Conservation (phyloP, 1,284 basidiomycete species). For the Lignosus rhinocerotis region DNA sequence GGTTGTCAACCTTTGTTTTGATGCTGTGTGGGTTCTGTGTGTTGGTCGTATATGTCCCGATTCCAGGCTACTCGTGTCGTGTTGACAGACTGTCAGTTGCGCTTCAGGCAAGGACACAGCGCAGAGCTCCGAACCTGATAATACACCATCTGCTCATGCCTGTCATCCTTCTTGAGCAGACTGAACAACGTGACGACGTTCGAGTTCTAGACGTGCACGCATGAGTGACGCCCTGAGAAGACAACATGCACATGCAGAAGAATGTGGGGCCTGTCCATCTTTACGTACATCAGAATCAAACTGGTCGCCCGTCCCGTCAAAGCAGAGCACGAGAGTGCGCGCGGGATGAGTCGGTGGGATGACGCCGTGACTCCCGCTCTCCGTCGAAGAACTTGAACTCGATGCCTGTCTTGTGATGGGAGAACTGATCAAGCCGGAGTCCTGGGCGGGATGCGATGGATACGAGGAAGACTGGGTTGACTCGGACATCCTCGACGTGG, state of each 20-base stretch:
- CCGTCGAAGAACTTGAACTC: too few species aligned
- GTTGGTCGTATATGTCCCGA: constrained; percentile 52
- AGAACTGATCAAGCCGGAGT: too few species aligned
- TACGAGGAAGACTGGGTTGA: too few species aligned
- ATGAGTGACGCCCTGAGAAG: background rate
- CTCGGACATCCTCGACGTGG: too few species aligned
- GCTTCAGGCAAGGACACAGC: background rate
- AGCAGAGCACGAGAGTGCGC: constrained; percentile 51
- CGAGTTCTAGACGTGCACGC: constrained; percentile 47
- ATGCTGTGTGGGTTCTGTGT: constrained; percentile 43
- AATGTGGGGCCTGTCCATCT: background rate
- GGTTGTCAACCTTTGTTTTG: constrained; percentile 39
- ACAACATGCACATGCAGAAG: background rate
- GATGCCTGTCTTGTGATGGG: too few species aligned
- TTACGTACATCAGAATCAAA: constrained; percentile 51
- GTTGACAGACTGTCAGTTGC: background rate
- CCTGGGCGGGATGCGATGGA: too few species aligned
- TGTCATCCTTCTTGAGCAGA: constrained; percentile 53
- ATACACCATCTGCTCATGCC: constrained; percentile 54
- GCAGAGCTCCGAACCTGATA: constrained; percentile 47
- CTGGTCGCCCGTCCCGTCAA: constrained; percentile 60
- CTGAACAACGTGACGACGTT: constrained; percentile 62
- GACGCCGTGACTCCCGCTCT: constrained; percentile 1
- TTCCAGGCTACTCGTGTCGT: constrained; percentile 42
- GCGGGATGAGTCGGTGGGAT: constrained; percentile 35